Percentiles rank a stretch among this genome's conserved stretches.
Evolutionary conservation across 2,329 filamentous ascomycete species (phyloP).

Genomic region (Xylaria sp.): DNA sequence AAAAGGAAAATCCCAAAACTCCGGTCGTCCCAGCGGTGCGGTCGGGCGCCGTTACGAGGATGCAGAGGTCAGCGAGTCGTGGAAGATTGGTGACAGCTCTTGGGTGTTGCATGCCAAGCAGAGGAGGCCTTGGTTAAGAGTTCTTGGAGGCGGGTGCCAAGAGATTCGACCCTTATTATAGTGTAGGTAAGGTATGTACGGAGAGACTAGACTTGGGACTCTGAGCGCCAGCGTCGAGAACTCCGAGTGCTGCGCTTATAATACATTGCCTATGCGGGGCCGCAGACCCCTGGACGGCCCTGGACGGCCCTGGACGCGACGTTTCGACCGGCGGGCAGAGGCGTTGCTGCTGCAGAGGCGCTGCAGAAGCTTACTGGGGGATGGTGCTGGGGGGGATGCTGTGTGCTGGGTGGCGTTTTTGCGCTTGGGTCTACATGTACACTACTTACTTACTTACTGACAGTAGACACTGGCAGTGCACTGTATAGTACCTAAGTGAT

Average conservation of each 20-base stretch:
- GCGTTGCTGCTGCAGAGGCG: not conserved
- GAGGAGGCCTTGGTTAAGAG: slow-evolving; percentile 39
- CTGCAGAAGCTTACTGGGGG: not conserved
- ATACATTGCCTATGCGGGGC: slow-evolving; percentile 14
- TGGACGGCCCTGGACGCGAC: not conserved
- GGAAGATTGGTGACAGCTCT: slow-evolving; percentile 35
- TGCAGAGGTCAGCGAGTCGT: slow-evolving; percentile 17
- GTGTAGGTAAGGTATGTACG: not conserved
- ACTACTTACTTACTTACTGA: too few relatives aligned
- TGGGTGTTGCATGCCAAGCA: slow-evolving; percentile 42
- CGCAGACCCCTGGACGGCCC: slow-evolving; percentile 7
- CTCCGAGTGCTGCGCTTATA: slow-evolving; percentile 7
- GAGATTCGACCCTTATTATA: slow-evolving; percentile 34
- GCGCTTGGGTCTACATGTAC: too few relatives aligned
- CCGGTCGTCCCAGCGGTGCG: slow-evolving; percentile 27
- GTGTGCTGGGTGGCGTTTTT: not conserved
- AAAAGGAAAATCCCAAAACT: slow-evolving; percentile 14
- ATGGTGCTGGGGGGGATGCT: not conserved
- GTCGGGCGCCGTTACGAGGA: slow-evolving; percentile 26
- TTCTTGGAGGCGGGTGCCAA: slow-evolving; percentile 37
- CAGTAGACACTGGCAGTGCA: too few relatives aligned
- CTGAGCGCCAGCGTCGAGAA: not conserved
- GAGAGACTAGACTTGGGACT: slow-evolving; percentile 7
- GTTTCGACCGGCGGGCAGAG: slow-evolving; percentile 12
- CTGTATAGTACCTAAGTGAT: too few relatives aligned